Evolutionary conservation across 257 asterid species (phyloP).

Genomic region (Penstemon davidsonii): DNA sequence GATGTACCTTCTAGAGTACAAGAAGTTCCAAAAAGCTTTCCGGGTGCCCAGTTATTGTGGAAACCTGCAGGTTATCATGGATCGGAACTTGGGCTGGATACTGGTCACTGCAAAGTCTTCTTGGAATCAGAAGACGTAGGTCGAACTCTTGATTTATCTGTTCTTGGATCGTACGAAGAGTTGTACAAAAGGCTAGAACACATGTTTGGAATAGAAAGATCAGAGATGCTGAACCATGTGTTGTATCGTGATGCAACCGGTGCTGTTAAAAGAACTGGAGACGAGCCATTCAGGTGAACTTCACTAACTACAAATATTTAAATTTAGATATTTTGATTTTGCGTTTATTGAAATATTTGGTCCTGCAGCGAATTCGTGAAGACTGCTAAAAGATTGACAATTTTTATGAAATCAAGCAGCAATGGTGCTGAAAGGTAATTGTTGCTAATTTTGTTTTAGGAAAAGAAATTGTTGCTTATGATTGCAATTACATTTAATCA

Average conservation of each 20-base stretch:
- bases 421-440: constrained; percentile 54
- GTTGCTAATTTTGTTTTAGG: not conserved
- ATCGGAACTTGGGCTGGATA: constrained; percentile 53
- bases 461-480: not conserved
- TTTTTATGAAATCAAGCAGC: constrained; percentile 51
- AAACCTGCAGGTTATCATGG: constrained; percentile 40
- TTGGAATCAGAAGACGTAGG: constrained; percentile 87
- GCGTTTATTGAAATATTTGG: not conserved
- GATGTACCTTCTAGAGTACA: constrained; percentile 36
- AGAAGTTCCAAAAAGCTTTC: constrained; percentile 31
- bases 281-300: constrained; percentile 72
- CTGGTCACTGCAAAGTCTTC: constrained; percentile 91
- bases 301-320: not conserved
- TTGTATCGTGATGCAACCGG: constrained; percentile 64
- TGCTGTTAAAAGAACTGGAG: constrained; percentile 66
- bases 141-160: constrained; percentile 70
- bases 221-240: constrained; percentile 56
- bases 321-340: not conserved
- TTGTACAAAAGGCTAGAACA: constrained; percentile 56
- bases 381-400: constrained; percentile 73
- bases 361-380: constrained; percentile 61
- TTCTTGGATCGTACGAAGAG: constrained; percentile 80
- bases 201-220: constrained; percentile 70
- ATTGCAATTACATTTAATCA: not conserved
- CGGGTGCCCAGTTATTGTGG: constrained; percentile 40